Conservation (phyloP, 2,329 filamentous ascomycete genomes). For the Hymenoscyphus fructigenus region DNA sequence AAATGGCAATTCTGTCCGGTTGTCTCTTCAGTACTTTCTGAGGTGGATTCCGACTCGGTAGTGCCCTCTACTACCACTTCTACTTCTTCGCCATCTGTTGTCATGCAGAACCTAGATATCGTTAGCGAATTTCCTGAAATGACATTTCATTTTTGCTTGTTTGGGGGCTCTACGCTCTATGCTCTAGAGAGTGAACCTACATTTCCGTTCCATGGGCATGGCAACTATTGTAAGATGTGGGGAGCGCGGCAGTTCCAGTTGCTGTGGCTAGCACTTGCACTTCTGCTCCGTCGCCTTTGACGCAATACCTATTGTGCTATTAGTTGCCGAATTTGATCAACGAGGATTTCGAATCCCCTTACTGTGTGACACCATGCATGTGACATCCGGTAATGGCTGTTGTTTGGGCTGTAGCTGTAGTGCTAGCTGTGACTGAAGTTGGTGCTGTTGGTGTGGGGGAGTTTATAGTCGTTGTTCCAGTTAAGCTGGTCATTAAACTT, state of each 20-base stretch:
- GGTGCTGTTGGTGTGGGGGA: constrained; percentile 1
- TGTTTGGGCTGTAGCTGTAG: constrained; percentile 41
- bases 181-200: constrained; percentile 50
- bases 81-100: constrained; percentile 59
- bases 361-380: constrained; percentile 46
- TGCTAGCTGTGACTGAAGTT: background rate
- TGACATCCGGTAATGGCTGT: constrained; percentile 52
- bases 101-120: constrained; percentile 59
- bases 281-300: constrained; percentile 42
- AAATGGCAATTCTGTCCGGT: constrained; percentile 64
- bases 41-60: constrained; percentile 25
- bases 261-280: constrained; percentile 45
- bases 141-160: too few relatives aligned
- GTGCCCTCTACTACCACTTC: constrained; percentile 42
- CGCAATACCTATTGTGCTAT: constrained; percentile 41
- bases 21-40: background rate
- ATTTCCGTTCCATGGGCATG: constrained; percentile 58
- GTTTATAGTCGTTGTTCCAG: too few relatives aligned
- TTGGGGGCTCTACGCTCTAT: too few relatives aligned
- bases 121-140: background rate
- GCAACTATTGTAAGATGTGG: constrained; percentile 63
- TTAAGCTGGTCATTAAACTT: too few relatives aligned
- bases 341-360: background rate
- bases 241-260: constrained; percentile 52
- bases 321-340: background rate